phyloP scores from a whole-genome alignment of 73 alveolate species.

The Stentor roeselii region DNA sequence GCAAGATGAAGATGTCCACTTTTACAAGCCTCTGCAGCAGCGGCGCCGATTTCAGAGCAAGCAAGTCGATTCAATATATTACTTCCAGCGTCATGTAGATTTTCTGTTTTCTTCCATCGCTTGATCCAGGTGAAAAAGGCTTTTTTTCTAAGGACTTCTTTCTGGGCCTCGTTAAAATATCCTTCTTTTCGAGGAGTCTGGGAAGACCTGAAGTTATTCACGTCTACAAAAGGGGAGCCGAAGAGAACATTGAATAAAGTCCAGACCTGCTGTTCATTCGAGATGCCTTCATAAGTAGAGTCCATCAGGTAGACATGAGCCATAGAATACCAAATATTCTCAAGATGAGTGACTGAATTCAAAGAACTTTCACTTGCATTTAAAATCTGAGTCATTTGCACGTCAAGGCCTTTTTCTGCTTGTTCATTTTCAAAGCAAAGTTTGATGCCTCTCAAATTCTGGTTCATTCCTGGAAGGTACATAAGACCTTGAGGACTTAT shows the following conservation, averaged over 20 bases:
- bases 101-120: neutral
- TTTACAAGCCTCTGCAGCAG: neutral
- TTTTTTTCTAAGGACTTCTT: neutral
- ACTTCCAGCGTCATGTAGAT: neutral
- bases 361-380: neutral
- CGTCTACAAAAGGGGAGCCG: neutral
- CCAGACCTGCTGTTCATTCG: neutral
- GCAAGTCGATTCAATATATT: no score
- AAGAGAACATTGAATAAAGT: neutral
- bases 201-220: neutral
- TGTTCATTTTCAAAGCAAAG: neutral
- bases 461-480: neutral
- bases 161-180: neutral
- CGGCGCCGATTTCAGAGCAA: neutral
- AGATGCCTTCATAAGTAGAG: neutral
- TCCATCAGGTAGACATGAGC: neutral
- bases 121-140: neutral
- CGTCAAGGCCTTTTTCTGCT: neutral
- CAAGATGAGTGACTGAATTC: neutral
- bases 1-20: neutral
- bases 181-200: neutral
- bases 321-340: no score
- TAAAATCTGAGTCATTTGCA: neutral
- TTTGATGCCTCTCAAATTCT: no score
- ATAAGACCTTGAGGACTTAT: neutral